Evolutionary conservation across 2,329 filamentous ascomycete species (phyloP).

Genomic region (Dryadomyces quercivorus): DNA sequence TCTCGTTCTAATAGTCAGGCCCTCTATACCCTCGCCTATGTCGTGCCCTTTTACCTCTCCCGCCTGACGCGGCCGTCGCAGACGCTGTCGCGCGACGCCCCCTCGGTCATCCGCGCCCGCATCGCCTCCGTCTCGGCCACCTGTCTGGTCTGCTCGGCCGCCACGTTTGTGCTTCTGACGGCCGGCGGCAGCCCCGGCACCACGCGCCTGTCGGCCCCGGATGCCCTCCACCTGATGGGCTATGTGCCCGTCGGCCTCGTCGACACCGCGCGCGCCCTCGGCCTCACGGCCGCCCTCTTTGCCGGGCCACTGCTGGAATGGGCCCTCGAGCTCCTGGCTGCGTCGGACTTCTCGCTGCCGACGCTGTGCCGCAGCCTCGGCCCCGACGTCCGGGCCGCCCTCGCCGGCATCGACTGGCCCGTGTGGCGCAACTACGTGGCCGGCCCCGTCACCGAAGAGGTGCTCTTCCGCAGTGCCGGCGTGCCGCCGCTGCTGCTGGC

Average conservation of each 20-base stretch:
- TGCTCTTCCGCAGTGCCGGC: slow-evolving; percentile 82
- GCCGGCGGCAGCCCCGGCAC: slow-evolving; percentile 34
- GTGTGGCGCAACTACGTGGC: slow-evolving; percentile 80
- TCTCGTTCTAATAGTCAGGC: slow-evolving; percentile 35
- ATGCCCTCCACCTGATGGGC: slow-evolving; percentile 59
- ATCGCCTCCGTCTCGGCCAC: slow-evolving; percentile 70
- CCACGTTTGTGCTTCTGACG: slow-evolving; percentile 56
- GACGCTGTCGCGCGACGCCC: slow-evolving; percentile 71
- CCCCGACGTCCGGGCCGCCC: slow-evolving; percentile 14
- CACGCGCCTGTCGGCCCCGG: slow-evolving; percentile 12
- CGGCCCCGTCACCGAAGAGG: slow-evolving; percentile 81
- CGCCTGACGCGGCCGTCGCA: slow-evolving; percentile 66
- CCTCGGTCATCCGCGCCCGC: slow-evolving; percentile 77
- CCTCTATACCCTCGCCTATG: slow-evolving; percentile 77
- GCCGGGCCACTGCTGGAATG: slow-evolving; percentile 72
- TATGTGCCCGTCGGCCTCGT: slow-evolving; percentile 62
- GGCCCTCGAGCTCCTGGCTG: slow-evolving; percentile 59
- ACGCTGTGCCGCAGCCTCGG: too few species aligned
- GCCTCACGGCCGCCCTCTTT: slow-evolving; percentile 69
- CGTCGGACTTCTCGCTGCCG: slow-evolving; percentile 59
- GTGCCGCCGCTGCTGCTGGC: slow-evolving; percentile 72
- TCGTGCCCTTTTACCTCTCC: slow-evolving; percentile 82
- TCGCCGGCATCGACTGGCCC: slow-evolving; percentile 57
- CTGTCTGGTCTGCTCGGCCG: slow-evolving; percentile 53
- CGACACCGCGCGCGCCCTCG: slow-evolving; percentile 52